Evolutionary conservation across 2,329 filamentous ascomycete genomes (phyloP), one percentile per base, ranked within the genome.

Genomic region (Colletotrichum shisoi): DNA sequence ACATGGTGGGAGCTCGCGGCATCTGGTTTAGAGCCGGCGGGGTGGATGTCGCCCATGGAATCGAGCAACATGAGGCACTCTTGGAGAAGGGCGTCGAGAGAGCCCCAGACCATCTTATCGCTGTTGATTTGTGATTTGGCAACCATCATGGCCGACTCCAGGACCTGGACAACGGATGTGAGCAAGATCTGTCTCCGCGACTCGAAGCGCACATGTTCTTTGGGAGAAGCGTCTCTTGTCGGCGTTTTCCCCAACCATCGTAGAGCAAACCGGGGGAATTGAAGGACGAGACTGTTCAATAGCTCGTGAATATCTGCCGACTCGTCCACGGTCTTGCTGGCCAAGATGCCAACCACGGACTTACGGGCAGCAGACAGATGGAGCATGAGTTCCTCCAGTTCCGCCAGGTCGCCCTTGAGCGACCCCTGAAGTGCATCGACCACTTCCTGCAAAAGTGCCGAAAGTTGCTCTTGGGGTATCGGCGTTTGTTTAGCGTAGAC

Each of bases 211-310:
- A 89, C 73, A 42, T 84, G 78, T 11, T 87, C 84, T 70, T 89
- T 90, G 8, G 86, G 80, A 13, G 79, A 76, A 21, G 83, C 81
- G 40, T 83, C 81, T 13, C 81, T 80, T 4, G 78, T 78, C 0
- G 87, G 86, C 1, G 82, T 77, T 62, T 85, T 85, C 13, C 88
- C 88, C 2, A 90, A 77, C 85, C 88, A 90, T 52, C 87, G 82
- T 7, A 85, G 77, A 53, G 84, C 80, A 71, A 90, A 87, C 2
- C 86, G 82, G 13, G 88, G 87, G 67, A 87, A 84, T 61, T 86
- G 82, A 37, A 85, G 79, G 27, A 89, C 78, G 52, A 90, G 82
- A 0, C 80, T 78, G 70, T 88, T 85, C 8, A 89, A 79, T n/a
- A 83, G 78, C 1, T 72, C 71, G 37, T 73, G 71, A 3, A 66